Conservation (phyloP, 768 basidiomycete genomes). For the Lanmaoa rubissima region DNA sequence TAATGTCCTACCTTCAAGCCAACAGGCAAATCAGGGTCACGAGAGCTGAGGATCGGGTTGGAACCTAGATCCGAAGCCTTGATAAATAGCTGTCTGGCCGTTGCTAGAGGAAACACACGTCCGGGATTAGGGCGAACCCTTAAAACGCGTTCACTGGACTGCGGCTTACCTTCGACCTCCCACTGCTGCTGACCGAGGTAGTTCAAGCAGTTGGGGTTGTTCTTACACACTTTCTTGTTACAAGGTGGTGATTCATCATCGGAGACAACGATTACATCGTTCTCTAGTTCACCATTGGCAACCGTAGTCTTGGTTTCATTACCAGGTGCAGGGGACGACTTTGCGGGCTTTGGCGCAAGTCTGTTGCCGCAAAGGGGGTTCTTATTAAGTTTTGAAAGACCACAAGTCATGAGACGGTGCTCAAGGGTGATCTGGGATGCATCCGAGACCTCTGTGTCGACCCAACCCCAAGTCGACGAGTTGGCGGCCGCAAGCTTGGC, state of each 20-base stretch:
- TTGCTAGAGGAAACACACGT: slow-evolving; percentile 38
- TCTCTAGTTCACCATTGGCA: slow-evolving; percentile 46
- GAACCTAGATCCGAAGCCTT: slow-evolving; percentile 50
- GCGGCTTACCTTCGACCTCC: slow-evolving; percentile 62
- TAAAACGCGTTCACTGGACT: slow-evolving; percentile 12
- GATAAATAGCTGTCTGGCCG: slow-evolving; percentile 49
- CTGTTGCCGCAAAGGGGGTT: slow-evolving; percentile 60
- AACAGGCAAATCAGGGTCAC: slow-evolving; percentile 60
- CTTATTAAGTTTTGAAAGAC: slow-evolving; percentile 52
- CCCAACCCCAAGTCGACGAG: slow-evolving; percentile 76
- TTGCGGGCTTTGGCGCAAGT: slow-evolving; percentile 35
- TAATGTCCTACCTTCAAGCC: slow-evolving; percentile 63
- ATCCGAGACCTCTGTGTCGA: slow-evolving; percentile 59
- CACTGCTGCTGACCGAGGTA: slow-evolving; percentile 83
- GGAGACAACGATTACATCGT: slow-evolving; percentile 67
- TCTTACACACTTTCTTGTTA: slow-evolving; percentile 61
- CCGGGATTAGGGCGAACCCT: not conserved
- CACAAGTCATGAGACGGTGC: slow-evolving; percentile 66
- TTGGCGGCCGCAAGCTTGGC: slow-evolving; percentile 45
- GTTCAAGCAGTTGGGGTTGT: slow-evolving; percentile 84
- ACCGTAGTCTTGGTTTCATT: slow-evolving; percentile 11
- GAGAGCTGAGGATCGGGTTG: slow-evolving; percentile 50
- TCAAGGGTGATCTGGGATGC: slow-evolving; percentile 61
- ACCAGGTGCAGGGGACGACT: slow-evolving; percentile 8
- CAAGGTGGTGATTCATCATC: slow-evolving; percentile 63